These are phyloP conservation scores for Paramecium primaurelia DNA, from an alignment of 73 alveolate species.

Conservation along the genomic window DNA sequence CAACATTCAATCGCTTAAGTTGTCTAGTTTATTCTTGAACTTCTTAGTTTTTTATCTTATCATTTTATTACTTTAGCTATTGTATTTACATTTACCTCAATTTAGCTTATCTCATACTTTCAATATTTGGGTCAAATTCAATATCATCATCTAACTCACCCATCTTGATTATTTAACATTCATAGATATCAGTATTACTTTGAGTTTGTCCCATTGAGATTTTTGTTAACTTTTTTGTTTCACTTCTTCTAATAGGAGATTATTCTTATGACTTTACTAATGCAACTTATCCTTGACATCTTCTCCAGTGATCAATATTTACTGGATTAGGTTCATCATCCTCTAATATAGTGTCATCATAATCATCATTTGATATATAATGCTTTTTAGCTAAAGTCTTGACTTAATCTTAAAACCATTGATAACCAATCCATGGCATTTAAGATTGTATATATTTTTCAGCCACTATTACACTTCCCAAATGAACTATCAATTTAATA, in stretches of 20 bases:
- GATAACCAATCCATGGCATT: conserved; percentile 5
- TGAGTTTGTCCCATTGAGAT: background rate
- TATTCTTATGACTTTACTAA: background rate
- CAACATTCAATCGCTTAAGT: conserved; percentile 39
- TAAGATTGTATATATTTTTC: background rate
- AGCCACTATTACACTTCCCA: background rate
- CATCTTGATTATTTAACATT: background rate
- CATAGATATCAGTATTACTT: background rate
- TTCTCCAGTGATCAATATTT: background rate
- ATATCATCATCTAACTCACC: conserved; percentile 3
- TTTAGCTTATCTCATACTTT: conserved; percentile 36
- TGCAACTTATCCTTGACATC: background rate
- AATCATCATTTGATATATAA: background rate
- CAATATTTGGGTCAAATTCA: background rate
- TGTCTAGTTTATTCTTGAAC: conserved; percentile 22
- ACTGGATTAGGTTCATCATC: background rate
- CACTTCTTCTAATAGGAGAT: background rate
- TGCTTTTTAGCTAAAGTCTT: background rate
- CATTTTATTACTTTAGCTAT: background rate
- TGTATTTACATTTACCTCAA: background rate
- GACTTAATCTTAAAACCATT: background rate
- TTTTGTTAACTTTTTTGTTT: background rate
- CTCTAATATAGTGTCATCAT: background rate
- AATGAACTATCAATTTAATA: background rate
- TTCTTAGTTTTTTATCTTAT: background rate